Percentiles rank a stretch among this genome's conserved stretches.
These are phyloP conservation scores for Microascus cirrosus DNA, from an alignment of 2,329 filamentous ascomycete species.

Conservation along the genomic window DNA sequence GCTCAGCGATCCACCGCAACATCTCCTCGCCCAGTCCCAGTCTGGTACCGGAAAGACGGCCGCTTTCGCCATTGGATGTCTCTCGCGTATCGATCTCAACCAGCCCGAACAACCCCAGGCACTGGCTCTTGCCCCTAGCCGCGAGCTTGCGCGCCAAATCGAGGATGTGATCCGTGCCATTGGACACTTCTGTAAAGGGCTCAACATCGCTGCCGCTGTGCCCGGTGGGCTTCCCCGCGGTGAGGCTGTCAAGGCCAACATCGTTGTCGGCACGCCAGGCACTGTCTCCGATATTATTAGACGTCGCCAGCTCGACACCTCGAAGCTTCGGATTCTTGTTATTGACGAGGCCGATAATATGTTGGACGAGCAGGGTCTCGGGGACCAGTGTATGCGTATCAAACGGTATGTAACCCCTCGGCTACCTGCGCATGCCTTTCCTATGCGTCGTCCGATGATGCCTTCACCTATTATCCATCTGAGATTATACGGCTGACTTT, in stretches of 20 bases:
- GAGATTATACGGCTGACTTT: slow-evolving; percentile 17
- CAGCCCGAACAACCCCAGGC: slow-evolving; percentile 67
- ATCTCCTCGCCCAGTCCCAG: slow-evolving; percentile 98
- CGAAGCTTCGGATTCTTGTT: slow-evolving; percentile 68
- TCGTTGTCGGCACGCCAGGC: slow-evolving; percentile 88
- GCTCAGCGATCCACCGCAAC: slow-evolving; percentile 72
- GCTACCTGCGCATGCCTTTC: background rate
- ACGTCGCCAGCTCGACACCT: slow-evolving; percentile 60
- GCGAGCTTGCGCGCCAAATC: slow-evolving; percentile 92
- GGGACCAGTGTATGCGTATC: slow-evolving; percentile 87
- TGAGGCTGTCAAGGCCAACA: slow-evolving; percentile 58
- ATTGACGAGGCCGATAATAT: slow-evolving; percentile 98
- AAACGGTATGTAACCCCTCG: slow-evolving; percentile 48
- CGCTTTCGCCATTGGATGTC: slow-evolving; percentile 85
- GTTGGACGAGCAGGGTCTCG: slow-evolving; percentile 89
- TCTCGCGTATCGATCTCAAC: slow-evolving; percentile 71
- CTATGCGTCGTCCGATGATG: background rate
- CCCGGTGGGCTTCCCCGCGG: slow-evolving; percentile 64
- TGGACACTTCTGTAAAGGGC: slow-evolving; percentile 68
- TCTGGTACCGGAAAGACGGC: slow-evolving; percentile 97
- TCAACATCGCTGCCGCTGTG: slow-evolving; percentile 72
- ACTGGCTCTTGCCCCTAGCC: slow-evolving; percentile 79
- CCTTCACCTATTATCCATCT: background rate
- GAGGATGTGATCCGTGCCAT: slow-evolving; percentile 74
- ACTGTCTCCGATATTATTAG: slow-evolving; percentile 83